Evolutionary conservation across 805 yeast species (phyloP), one percentile per base, ranked within the genome.

Genomic region (Cyberlindnera meyerae): DNA sequence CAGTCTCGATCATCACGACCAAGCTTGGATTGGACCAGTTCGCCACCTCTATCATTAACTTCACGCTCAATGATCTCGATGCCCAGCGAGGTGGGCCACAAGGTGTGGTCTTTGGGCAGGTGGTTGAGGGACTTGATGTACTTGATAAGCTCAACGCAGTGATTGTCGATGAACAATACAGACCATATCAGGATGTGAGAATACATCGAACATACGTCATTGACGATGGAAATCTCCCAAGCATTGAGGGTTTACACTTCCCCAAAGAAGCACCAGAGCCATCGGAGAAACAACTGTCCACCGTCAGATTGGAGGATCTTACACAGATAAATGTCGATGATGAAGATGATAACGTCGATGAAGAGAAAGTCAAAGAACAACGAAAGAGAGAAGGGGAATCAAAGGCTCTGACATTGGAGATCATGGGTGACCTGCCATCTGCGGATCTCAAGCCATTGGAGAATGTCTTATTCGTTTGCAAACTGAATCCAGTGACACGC

Each of bases 391-490:
- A 65, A 24, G 67, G 78, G 1, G 58, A 65, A 4, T 61, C 78
- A 3, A 75, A 75, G 38, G 82, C 84, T 2, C 52, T 80, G 24
- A 71, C 85, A 1, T 57, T 80, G 32, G 85, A 80, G 47, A 58
- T 79, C 42, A 62, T 80, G 29, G 84, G 84, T 0, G 86, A 80
- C 46, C 44, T 80, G 7, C 79, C 82, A 1, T 63, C 66, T 25
- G 77, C 81, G 3, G 70, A 70, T 15, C 71, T 69, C 17, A 68
- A 69, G 43, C 87, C 88, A 0, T 67, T 77, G 35, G 86, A 81
- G 37, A 68, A 65, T 29, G 77, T 77, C 4, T 53, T 80, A 12
- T 81, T 80, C 47, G 70, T 80, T 4, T 79, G 86, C 49, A 75
- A 75, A 44, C 55, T 80, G 45, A 80, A 81, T 45, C 75, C 82